Evolutionary conservation across 2,329 filamentous ascomycete species (phyloP).

Genomic region (Coccinonectria pachysandricola): DNA sequence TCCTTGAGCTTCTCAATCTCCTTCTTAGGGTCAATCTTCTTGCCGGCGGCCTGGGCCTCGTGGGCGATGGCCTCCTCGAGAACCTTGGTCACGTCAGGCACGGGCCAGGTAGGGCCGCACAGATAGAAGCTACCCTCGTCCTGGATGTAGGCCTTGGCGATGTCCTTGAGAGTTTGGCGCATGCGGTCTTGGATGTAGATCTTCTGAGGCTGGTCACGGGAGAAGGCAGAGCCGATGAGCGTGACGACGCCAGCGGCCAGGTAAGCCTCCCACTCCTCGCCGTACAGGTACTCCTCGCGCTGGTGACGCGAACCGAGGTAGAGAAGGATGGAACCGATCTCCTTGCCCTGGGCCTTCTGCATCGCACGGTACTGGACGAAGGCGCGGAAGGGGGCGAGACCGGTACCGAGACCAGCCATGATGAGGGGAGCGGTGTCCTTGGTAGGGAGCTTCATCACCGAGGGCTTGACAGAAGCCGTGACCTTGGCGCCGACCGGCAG

Average conservation of each 20-base stretch:
- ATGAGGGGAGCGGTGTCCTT: slow-evolving; percentile 87
- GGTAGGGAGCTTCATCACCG: slow-evolving; percentile 94
- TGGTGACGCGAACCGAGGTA: slow-evolving; percentile 97
- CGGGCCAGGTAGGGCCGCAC: slow-evolving; percentile 95
- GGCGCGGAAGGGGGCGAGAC: slow-evolving; percentile 96
- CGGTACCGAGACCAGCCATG: slow-evolving; percentile 98
- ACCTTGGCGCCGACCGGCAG: slow-evolving; percentile 68
- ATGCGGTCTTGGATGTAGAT: slow-evolving; percentile 99
- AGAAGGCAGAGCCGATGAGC: slow-evolving; percentile 86
- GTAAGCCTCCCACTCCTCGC: slow-evolving; percentile 98
- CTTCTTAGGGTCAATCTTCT: slow-evolving; percentile 76
- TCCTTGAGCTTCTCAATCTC: slow-evolving; percentile 98
- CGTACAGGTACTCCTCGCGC: slow-evolving; percentile 96
- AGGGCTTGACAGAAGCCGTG: slow-evolving; percentile 92
- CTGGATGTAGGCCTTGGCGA: slow-evolving; percentile 75
- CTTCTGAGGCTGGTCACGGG: slow-evolving; percentile 93
- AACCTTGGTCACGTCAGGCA: slow-evolving; percentile 90
- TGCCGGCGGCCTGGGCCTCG: slow-evolving; percentile 58
- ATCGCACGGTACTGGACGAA: slow-evolving; percentile 97
- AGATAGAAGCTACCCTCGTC: slow-evolving; percentile 93
- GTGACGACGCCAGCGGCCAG: slow-evolving; percentile 92
- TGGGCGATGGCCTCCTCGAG: slow-evolving; percentile 81
- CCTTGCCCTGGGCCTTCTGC: slow-evolving; percentile 94
- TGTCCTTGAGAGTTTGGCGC: slow-evolving; percentile 74
- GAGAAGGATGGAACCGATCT: slow-evolving; percentile 83